Percentiles rank a stretch among this genome's conserved stretches.
Conservation (phyloP, 2,329 filamentous ascomycete species). For the Fonsecaea pedrosoi region DNA sequence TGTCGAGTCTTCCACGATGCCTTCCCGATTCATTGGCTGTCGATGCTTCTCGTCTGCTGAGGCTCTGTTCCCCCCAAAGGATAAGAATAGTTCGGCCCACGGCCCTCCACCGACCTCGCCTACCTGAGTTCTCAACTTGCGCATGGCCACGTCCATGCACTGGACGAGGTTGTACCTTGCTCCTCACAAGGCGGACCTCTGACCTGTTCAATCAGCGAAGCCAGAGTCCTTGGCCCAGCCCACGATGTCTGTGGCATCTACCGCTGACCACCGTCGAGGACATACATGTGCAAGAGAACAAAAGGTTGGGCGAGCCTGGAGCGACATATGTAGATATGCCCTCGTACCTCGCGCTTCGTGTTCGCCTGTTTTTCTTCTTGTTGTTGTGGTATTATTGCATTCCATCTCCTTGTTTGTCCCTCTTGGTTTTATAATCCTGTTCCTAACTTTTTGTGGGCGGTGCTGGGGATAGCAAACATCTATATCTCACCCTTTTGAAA, state of each 20-base stretch:
- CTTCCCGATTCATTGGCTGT: slow-evolving; percentile 23
- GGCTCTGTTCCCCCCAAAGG: slow-evolving; percentile 15
- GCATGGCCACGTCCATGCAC: slow-evolving; percentile 14
- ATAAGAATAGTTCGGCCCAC: slow-evolving; percentile 24
- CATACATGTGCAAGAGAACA: slow-evolving; percentile 4
- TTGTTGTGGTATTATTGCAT: not conserved
- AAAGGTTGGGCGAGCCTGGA: not conserved
- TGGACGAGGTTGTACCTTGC: slow-evolving; percentile 24
- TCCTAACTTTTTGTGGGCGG: not conserved
- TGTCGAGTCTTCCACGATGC: slow-evolving; percentile 21
- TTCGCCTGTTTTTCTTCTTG: not conserved
- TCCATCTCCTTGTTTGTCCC: slow-evolving; percentile 5
- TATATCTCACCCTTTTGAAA: too few relatives aligned
- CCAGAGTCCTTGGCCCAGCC: slow-evolving; percentile 15
- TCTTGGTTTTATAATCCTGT: slow-evolving; percentile 3
- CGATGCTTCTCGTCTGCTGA: slow-evolving; percentile 1
- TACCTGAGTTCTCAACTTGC: slow-evolving; percentile 12
- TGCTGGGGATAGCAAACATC: not conserved
- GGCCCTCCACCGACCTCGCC: slow-evolving; percentile 13
- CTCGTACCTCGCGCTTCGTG: not conserved
- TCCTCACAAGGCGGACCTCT: slow-evolving; percentile 6
- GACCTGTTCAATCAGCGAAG: slow-evolving; percentile 14
- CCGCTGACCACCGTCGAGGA: slow-evolving; percentile 28
- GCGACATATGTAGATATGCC: slow-evolving; percentile 23
- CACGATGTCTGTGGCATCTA: slow-evolving; percentile 33